Base-by-base conservation (phyloP, 805 yeast species). In the Maudiozyma pseudohumilis region DNA sequence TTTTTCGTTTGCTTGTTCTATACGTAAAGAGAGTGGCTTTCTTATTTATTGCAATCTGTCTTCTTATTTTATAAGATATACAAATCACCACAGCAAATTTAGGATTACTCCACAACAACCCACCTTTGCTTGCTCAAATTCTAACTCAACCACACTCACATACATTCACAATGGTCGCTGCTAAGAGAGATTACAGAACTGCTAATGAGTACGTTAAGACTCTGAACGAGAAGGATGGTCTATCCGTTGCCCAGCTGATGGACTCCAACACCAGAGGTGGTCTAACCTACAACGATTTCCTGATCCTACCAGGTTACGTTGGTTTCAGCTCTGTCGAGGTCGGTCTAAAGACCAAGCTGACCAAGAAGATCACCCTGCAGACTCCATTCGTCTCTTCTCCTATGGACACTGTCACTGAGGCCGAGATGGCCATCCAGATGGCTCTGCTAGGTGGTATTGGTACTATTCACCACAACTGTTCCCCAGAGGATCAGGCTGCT, bases 361-460 rank as follows among this genome's bases (percentile, higher is more conserved):
- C 98, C 59, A 88, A 82, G 70, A 82, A 80, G 58, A 92, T 92
- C 70, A 65, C 92, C 39, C 72, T 92, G 65, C 87, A 82, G 70
- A 70, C 95, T 33, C 98, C 98, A 41, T 86, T 92, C 50, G 89
- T 92, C 43, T 89, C 97, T 16, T 86, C 97, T 55, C 98, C 98
- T 52, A 92, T 92, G 98, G 98, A 92, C 68, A 92, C 98, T 35
- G 98, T 92, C 49, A 92, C 98, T 41, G 98, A 92, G 72, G 68
- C 87, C 45, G 84, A 80, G 43, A 92, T 92, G 98, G 98, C 98
- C 48, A 89, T 92, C 53, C 79, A 87, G 68, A 88, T 92, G 96
- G 96, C 98, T 50, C 75, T 92, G 50, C 75, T 88, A 54, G 98
- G 98, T 64, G 98, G 98, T 67, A 86, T 92, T 63, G 98, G 98